Evolutionary conservation across 208 protist species (phyloP).

Genomic region (Wallacemonas rigidus): DNA sequence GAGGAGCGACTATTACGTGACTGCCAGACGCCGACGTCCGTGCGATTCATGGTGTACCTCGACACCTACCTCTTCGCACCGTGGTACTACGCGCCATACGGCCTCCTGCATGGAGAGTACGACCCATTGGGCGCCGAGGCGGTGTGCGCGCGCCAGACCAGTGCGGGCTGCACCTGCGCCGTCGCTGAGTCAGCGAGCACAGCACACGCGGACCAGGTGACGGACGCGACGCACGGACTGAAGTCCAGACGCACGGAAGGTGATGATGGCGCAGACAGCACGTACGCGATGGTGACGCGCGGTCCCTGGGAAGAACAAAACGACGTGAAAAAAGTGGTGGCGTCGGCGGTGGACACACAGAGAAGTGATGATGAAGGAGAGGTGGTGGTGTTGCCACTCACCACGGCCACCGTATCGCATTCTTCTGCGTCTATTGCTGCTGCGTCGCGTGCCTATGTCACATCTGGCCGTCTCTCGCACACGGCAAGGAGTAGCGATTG

Average conservation of each 20-base stretch:
- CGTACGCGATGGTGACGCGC: neutral
- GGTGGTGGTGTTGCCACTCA: too few species aligned
- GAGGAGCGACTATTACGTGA: slow-evolving; percentile 88
- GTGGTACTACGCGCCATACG: slow-evolving; percentile 89
- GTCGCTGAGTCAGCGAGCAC: neutral
- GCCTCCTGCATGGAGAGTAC: slow-evolving; percentile 72
- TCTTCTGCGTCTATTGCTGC: too few species aligned
- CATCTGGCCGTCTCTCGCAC: too few species aligned
- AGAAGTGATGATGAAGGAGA: too few species aligned
- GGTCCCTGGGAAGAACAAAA: too few species aligned
- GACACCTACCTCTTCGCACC: slow-evolving; percentile 69
- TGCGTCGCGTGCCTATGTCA: too few species aligned
- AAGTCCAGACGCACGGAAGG: slow-evolving; percentile 1
- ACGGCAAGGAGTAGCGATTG: too few species aligned
- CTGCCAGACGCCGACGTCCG: slow-evolving; percentile 71
- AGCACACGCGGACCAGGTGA: neutral
- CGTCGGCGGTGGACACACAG: too few species aligned
- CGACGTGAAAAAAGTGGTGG: too few species aligned
- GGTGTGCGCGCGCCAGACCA: neutral
- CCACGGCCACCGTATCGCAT: too few species aligned
- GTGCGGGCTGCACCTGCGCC: neutral
- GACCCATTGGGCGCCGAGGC: slow-evolving; percentile 44
- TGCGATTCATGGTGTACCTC: slow-evolving; percentile 82
- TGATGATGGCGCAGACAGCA: neutral
- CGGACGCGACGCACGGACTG: neutral